Percentiles rank a stretch among this genome's conserved stretches.
These are phyloP conservation scores for Babesia ovata DNA, from an alignment of 169 alveolate species.

Conservation along the genomic window DNA sequence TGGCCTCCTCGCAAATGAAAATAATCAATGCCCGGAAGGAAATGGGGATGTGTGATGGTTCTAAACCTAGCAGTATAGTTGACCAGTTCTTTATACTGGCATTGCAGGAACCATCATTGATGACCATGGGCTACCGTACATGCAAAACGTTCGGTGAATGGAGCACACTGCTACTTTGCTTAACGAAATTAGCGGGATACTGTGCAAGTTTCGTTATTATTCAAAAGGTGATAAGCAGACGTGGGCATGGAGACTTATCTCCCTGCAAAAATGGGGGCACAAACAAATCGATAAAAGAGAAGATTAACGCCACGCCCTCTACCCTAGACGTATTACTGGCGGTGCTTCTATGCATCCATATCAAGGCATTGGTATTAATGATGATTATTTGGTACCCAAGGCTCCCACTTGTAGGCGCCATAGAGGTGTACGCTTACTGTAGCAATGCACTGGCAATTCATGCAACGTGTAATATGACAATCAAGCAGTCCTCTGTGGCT, in stretches of 20 bases:
- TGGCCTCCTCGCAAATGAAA: constrained; percentile 35
- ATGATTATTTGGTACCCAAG: constrained; percentile 63
- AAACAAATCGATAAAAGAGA: neutral
- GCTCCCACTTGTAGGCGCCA: constrained; percentile 38
- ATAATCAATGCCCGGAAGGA: constrained; percentile 23
- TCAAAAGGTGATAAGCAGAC: neutral
- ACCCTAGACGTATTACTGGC: constrained; percentile 33
- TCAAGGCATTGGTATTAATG: constrained; percentile 61
- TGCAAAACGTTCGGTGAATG: constrained; percentile 24
- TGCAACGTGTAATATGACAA: constrained; percentile 34
- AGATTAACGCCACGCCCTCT: neutral
- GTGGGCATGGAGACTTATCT: neutral
- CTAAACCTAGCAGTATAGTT: constrained; percentile 5
- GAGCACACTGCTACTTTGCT: constrained; percentile 23
- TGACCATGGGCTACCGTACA: constrained; percentile 16
- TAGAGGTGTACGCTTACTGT: constrained; percentile 43
- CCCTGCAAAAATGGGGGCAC: neutral
- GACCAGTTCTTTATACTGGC: constrained; percentile 28
- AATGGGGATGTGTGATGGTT: constrained; percentile 29
- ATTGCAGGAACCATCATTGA: constrained; percentile 23
- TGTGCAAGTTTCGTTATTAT: constrained; percentile 2
- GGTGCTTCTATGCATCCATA: constrained; percentile 43
- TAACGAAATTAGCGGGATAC: constrained; percentile 29
- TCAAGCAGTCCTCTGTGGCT: neutral
- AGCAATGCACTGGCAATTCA: constrained; percentile 41